Base-by-base conservation (phyloP, 331 rosid genomes). In the Quercus tomentella region DNA sequence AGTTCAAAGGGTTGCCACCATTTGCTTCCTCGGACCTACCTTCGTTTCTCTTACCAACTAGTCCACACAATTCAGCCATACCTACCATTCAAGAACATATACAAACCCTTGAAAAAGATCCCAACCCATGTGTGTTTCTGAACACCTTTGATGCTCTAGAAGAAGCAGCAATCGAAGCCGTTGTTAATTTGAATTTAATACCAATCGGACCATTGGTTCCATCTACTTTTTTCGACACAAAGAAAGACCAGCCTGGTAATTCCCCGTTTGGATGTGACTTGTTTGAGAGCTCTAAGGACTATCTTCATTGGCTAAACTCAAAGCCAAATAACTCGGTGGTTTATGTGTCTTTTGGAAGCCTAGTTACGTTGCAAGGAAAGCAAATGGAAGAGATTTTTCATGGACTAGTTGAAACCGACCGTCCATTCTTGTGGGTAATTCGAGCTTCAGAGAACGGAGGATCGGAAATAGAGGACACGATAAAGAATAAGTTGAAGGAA, bases 331-430 rank as follows among this genome's bases (percentile, higher is more conserved):
- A 58, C 20, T 79, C 90, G 1, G 88, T 87, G 1, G 35, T 84
- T 55, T 84, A 84, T 56, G 83, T 79, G 54, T 81, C 88, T n/a
- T 84, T 78, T 31, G 90, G 88, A 18, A 84, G 83, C 74, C 14
- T 81, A 12, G 60, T 55, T 4, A 56, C 43, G 11, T 35, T 87
- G 22, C 45, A 62, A 7, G 77, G 71, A 45, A 23, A 54, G 33
- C 86, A 87, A 20, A 79, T 20, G 70, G 86, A 87, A 70, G 90
- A 84, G 61, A 41, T 86, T 1, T 74, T 67, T 6, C 22, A 37
- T 15, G 89, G 82, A 2, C 56, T 86, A 56, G 63, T 66, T n/a
- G 72, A 70, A 6, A 70, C n/a, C 11, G 78, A 69, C 1, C 73
- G 74, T 21, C 84, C 83, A 26, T 72, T 83, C 60, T 18, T 83